Conservation (phyloP, 1,284 basidiomycete genomes). For the Wolfiporia cocos region DNA sequence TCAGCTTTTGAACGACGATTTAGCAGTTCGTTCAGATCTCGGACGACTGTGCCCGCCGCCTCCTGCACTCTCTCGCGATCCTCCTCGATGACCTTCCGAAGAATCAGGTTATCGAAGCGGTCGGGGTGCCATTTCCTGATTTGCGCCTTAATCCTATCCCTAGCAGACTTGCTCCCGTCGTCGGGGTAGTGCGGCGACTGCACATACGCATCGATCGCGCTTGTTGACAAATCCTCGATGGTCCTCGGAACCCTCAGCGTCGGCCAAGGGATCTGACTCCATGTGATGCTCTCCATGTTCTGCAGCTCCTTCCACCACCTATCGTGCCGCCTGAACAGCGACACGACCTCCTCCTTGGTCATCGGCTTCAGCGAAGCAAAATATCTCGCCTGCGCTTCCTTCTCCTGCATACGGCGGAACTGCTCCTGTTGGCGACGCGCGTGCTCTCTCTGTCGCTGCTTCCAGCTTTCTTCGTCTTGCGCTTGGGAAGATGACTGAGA, state of each 20-base stretch:
- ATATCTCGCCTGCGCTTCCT: conserved; percentile 29
- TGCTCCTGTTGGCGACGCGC: conserved; percentile 50
- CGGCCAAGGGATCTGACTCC: conserved; percentile 70
- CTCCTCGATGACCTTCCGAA: conserved; percentile 36
- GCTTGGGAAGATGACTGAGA: conserved; percentile 1
- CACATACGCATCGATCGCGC: conserved; percentile 53
- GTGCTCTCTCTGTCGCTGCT: conserved; percentile 50
- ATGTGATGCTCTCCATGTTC: conserved; percentile 29
- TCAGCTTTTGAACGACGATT: conserved; percentile 14
- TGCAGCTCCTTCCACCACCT: conserved; percentile 48
- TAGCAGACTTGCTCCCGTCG: conserved; percentile 40
- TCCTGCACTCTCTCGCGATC: conserved; percentile 37
- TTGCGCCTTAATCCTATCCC: conserved; percentile 57
- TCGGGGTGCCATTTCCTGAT: conserved; percentile 43
- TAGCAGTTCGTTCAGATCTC: conserved; percentile 50
- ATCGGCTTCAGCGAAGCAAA: conserved; percentile 38
- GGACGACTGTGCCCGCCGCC: conserved; percentile 38
- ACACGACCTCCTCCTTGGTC: conserved; percentile 46
- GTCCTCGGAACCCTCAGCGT: conserved; percentile 45
- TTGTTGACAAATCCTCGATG: conserved; percentile 53
- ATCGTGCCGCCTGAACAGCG: conserved; percentile 50
- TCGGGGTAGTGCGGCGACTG: conserved; percentile 44
- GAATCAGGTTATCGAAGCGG: conserved; percentile 34
- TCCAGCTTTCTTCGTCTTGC: conserved; percentile 43
- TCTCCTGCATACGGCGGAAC: conserved; percentile 54